Evolutionary conservation across 306 rosid species (phyloP), one percentile per base, ranked within the genome.

Genomic region (Acacia melanoxylon): DNA sequence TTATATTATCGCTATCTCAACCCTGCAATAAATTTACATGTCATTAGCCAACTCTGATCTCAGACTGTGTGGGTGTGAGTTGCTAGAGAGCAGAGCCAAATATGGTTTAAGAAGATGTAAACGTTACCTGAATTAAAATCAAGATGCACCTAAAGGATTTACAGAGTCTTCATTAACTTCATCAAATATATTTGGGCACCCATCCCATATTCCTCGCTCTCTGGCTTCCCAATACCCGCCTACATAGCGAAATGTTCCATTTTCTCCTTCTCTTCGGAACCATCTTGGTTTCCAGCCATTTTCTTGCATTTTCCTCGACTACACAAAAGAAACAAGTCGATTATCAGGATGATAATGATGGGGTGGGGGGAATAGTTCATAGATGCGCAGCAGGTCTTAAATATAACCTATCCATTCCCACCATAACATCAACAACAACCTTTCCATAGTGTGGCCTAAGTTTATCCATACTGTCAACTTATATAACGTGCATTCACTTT

Each of bases 171-270:
- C 97, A 14, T 76, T 77, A 67, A 89, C 86, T 78, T 95, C 99
- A 81, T 95, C 94, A 84, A 93, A 95, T 68, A 95, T 91, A 76
- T 90, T 68, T 76, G 97, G 97, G 84, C 99, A 95, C 45, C 74
- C 91, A 83, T 87, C 89, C 99, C 99, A 95, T 59, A 76, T 86
- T 79, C 93, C 91, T 74, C 8, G 88, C 73, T 75, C 85, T 79
- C 92, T 90, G 7, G 98, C 87, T 90, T 95, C 99, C 99, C 99
- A 95, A 75, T 95, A 95, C 33, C 99, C 94, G 20, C 98, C 98
- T 19, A 71, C 76, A 85, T 87, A 95, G 66, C 82, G 85, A 80
- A 92, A 95, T 19, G 96, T 82, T 78, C 91, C 98, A 16, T 89
- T 83, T 84, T 91, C 97, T 31, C 86, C 88, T 46, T 89, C 93